A percentile compares a stretch with the other conserved stretches of the same genome.
These are phyloP conservation scores for Rhipidocladum racemiflorum DNA, from an alignment of 176 grass and related monocot genomes.

Conservation along the genomic window DNA sequence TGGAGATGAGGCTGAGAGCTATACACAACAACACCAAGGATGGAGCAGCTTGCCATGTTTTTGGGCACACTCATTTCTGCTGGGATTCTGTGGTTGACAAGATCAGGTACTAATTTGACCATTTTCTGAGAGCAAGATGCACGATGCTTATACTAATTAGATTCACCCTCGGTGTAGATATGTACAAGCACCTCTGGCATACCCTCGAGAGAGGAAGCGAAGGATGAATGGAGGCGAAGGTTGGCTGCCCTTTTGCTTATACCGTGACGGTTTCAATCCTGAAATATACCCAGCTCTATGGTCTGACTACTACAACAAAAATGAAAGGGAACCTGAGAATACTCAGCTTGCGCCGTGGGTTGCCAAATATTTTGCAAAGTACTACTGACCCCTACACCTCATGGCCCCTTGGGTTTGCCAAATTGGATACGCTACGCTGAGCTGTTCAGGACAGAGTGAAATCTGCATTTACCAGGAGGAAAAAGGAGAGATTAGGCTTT, in stretches of 20 bases:
- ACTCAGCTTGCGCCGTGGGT: conserved; percentile 92
- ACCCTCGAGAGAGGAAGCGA: conserved; percentile 79
- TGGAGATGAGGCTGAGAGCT: conserved; percentile 71
- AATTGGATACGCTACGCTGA: conserved; percentile 16
- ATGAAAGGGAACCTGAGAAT: conserved; percentile 81
- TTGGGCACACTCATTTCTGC: conserved; percentile 96
- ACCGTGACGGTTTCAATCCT: conserved; percentile 64
- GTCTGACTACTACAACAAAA: conserved; percentile 84
- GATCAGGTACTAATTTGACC: conserved; percentile 64
- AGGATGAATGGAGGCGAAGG: conserved; percentile 66
- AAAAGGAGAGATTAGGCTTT: conserved; percentile 17
- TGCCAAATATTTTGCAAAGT: conserved; percentile 71
- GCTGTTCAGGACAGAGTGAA: conserved; percentile 19
- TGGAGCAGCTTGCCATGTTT: conserved; percentile 73
- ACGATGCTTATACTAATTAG: not conserved
- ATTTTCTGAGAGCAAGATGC: not conserved
- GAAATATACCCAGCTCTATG: conserved; percentile 73
- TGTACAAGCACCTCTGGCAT: conserved; percentile 85
- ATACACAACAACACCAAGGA: conserved; percentile 51
- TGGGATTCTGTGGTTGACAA: conserved; percentile 79
- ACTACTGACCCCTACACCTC: conserved; percentile 34
- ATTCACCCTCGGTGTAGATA: conserved; percentile 42
- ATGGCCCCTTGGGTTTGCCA: not conserved
- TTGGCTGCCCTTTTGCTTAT: conserved; percentile 91
- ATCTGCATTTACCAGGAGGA: conserved; percentile 21